These are phyloP conservation scores for Bassia scoparia DNA, from an alignment of 148 eudicot genomes.

Conservation along the genomic window DNA sequence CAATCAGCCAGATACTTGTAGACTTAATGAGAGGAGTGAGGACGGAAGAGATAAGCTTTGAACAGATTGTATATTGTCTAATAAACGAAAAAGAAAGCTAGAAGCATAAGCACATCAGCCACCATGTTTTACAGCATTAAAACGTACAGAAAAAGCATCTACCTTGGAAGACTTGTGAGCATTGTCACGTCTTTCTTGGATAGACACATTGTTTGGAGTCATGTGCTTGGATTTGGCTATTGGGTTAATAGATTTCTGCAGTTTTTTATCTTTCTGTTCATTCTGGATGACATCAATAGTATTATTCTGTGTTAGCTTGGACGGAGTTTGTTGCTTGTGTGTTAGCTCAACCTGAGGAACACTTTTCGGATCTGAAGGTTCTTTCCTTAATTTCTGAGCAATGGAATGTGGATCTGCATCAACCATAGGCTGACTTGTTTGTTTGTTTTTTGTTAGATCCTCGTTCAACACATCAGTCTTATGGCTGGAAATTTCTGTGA, in stretches of 20 bases:
- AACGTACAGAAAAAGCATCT: conserved; percentile 10
- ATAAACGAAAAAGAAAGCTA: not conserved
- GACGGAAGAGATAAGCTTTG: not conserved
- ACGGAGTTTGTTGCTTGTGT: conserved; percentile 21
- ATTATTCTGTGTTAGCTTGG: conserved; percentile 25
- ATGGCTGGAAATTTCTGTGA: conserved; percentile 15
- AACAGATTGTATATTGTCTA: not conserved
- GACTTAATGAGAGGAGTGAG: too few species aligned
- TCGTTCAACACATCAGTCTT: conserved; percentile 9
- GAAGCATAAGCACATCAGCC: not conserved
- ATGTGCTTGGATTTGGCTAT: conserved; percentile 39
- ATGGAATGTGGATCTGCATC: conserved; percentile 18
- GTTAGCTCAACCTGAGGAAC: conserved; percentile 28
- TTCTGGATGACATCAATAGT: conserved; percentile 19
- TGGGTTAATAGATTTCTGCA: conserved; percentile 22
- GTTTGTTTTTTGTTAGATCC: conserved; percentile 11
- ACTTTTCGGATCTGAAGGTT: conserved; percentile 21
- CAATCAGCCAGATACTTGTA: not conserved
- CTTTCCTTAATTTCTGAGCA: conserved; percentile 26
- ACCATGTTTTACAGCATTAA: not conserved
- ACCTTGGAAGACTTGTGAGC: conserved; percentile 37
- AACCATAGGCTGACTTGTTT: conserved; percentile 20
- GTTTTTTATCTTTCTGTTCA: conserved; percentile 26
- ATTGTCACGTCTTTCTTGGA: conserved; percentile 38
- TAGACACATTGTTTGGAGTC: conserved; percentile 20